Conservation (phyloP, 768 basidiomycete genomes). For the Hebeloma cylindrosporum region DNA sequence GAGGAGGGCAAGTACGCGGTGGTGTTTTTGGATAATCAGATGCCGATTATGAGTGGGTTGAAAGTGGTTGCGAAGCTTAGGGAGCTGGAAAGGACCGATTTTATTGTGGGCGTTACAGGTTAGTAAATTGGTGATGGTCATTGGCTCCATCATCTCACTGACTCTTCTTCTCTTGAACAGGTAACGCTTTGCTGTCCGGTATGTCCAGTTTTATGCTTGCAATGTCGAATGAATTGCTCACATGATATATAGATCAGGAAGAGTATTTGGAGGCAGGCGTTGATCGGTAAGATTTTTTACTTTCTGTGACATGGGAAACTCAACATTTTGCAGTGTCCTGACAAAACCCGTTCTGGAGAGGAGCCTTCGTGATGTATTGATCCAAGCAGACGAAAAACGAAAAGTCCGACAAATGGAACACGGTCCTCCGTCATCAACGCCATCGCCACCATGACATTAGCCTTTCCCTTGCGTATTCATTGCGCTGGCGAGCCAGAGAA, state of each 20-base stretch:
- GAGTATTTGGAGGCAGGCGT: conserved; percentile 77
- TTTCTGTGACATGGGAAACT: too few species aligned
- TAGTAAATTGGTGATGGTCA: conserved; percentile 13
- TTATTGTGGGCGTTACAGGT: conserved; percentile 84
- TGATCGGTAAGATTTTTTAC: conserved; percentile 58
- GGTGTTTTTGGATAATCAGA: conserved; percentile 71
- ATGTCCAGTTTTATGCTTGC: conserved; percentile 19
- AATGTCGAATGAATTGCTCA: conserved; percentile 1
- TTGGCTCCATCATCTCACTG: neutral
- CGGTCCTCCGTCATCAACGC: conserved; percentile 4
- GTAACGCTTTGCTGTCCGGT: conserved; percentile 55
- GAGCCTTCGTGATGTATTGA: conserved; percentile 44
- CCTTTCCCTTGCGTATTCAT: too few species aligned
- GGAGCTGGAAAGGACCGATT: conserved; percentile 63
- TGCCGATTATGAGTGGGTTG: conserved; percentile 79
- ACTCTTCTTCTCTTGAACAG: conserved; percentile 28
- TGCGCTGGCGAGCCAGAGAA: too few species aligned
- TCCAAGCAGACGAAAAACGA: conserved; percentile 46
- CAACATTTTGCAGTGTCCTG: conserved; percentile 51
- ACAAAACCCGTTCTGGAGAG: conserved; percentile 80
- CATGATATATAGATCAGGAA: conserved; percentile 56
- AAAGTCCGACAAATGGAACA: conserved; percentile 25
- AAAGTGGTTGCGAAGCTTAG: conserved; percentile 65
- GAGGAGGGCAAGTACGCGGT: conserved; percentile 45
- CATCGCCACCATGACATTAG: conserved; percentile 9